Evolutionary conservation across 495 filamentous ascomycete genomes (phyloP).

Genomic region (Penicillium tannophilum): DNA sequence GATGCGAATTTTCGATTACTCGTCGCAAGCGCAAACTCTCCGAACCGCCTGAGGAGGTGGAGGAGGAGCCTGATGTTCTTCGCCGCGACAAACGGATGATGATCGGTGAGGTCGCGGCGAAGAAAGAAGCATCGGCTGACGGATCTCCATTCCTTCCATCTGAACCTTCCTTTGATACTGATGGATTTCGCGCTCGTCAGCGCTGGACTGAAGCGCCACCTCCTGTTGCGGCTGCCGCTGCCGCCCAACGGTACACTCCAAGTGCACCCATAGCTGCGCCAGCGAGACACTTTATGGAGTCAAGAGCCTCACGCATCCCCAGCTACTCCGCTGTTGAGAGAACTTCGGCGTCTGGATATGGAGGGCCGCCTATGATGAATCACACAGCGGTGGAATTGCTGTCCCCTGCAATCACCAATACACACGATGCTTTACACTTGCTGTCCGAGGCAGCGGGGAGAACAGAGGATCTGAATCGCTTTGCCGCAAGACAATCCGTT

Average conservation of each 20-base stretch:
- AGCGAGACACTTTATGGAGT: slow-evolving; percentile 33
- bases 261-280: slow-evolving; percentile 28
- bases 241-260: slow-evolving; percentile 29
- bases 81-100: slow-evolving; percentile 56
- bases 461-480: slow-evolving; percentile 51
- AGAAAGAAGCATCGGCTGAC: slow-evolving; percentile 33
- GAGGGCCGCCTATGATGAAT: slow-evolving; percentile 54
- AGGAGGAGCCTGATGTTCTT: slow-evolving; percentile 34
- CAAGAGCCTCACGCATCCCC: slow-evolving; percentile 30
- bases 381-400: slow-evolving; percentile 57
- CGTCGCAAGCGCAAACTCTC: slow-evolving; percentile 82
- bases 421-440: slow-evolving; percentile 60
- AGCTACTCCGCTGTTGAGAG: slow-evolving; percentile 36
- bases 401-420: slow-evolving; percentile 59
- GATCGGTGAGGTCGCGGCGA: slow-evolving; percentile 43
- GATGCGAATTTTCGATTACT: slow-evolving; percentile 97
- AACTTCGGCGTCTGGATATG: slow-evolving; percentile 27
- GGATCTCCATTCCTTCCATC: slow-evolving; percentile 31
- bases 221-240: slow-evolving; percentile 10
- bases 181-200: slow-evolving; percentile 27
- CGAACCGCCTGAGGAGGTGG: slow-evolving; percentile 62
- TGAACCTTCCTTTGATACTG: slow-evolving; percentile 32
- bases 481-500: slow-evolving; percentile 41
- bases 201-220: slow-evolving; percentile 37
- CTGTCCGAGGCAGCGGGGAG: slow-evolving; percentile 60